Evolutionary conservation across 495 filamentous ascomycete species (phyloP), one percentile per base, ranked within the genome.

Genomic region (Astrothelium subdiscretum): DNA sequence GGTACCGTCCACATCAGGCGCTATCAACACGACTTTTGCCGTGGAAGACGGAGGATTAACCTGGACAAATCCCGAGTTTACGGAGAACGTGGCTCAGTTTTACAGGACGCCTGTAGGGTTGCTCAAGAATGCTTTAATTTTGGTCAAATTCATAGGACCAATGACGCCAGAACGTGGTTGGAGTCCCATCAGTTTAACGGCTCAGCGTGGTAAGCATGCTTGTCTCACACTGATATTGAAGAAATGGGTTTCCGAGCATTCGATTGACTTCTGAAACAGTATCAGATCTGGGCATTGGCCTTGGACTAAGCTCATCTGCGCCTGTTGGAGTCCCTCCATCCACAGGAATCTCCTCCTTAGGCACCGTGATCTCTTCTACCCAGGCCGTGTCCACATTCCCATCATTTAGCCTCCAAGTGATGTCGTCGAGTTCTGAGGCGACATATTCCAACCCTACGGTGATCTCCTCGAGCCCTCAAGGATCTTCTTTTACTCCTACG

Each of bases 61-160:
- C 11, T 70, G 68, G 68, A 61, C 18, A 6, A 66, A 70, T 44
- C 15, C 63, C 2, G 59, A n/a, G 2, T 70, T 70, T 60, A 59
- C 44, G 26, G 40, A 67, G 44, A 62, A 64, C 11, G n/a, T 57
- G 11, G 68, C 66, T 4, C 44, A 61, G 26, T 66, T 70, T 22
- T 70, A 60, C 58, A 58, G 58, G 31, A 48, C 32, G 22, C 60
- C 65, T 35, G 12, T 60, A 5, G 38, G 24, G 31, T n/a, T 42
- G 6, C 22, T 60, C 1, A 44, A 57, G 24, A 66, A 66, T 32
- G 65, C 65, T 6, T 26, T 63, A 22, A 59, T 68, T 29, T 58
- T 68, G 29, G 64, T 44, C 2, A 51, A 60, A 29, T 68, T 68
- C 58, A 51, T 20, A 22, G 66, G 68, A 6, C 27, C 29, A 1